A percentile compares a stretch with the other conserved stretches of the same genome.
Conservation (phyloP, 345 rosid species). For the Eucalyptus pauciflora region DNA sequence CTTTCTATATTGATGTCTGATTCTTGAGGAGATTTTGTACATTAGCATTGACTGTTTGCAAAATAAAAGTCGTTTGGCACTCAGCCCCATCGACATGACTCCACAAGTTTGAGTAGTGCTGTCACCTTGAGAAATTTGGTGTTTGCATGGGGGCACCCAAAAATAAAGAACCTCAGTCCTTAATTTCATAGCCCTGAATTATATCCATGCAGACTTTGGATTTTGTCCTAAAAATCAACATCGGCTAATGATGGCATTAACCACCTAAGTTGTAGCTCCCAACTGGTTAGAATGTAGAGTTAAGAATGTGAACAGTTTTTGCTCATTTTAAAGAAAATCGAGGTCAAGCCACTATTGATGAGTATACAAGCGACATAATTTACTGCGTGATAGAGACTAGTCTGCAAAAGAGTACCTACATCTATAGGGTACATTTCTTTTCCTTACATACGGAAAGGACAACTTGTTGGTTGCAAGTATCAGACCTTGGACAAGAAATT, state of each 20-base stretch:
- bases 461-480: constrained; percentile 36
- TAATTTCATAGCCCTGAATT: neutral
- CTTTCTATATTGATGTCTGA: neutral
- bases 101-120: neutral
- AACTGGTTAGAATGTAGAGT: neutral
- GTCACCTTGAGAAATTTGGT: neutral
- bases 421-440: constrained; percentile 1
- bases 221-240: neutral
- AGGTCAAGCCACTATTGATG: neutral
- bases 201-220: neutral
- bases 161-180: neutral
- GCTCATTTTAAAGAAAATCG: neutral
- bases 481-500: constrained; percentile 13
- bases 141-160: neutral
- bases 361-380: neutral
- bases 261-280: neutral
- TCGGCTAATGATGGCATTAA: neutral
- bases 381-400: neutral
- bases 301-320: neutral
- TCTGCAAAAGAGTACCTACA: neutral
- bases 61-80: neutral
- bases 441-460: constrained; percentile 23
- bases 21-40: neutral
- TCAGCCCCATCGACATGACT: neutral
- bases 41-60: neutral